phyloP scores from a whole-genome alignment of 805 yeast species.

The Metschnikowia sp. region DNA sequence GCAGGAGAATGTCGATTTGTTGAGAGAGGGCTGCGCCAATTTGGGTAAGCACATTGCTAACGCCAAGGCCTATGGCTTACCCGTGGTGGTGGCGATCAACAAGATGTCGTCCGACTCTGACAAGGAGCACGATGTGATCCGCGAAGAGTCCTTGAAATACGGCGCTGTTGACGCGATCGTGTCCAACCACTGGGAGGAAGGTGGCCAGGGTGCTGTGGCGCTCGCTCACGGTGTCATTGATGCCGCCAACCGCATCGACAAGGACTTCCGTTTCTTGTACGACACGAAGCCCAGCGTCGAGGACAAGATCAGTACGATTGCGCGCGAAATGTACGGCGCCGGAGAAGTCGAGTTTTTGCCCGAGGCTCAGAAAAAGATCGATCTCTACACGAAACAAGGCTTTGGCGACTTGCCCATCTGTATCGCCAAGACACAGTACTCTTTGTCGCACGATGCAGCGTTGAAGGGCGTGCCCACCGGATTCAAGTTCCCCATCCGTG shows the following conservation, averaged over 20 bases:
- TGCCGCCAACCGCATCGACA: constrained; percentile 49
- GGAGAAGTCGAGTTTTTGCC: constrained; percentile 64
- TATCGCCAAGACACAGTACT: constrained; percentile 83
- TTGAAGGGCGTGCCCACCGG: constrained; percentile 83
- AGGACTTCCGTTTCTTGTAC: constrained; percentile 53
- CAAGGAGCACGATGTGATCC: constrained; percentile 65
- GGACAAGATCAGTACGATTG: constrained; percentile 63
- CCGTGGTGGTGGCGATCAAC: constrained; percentile 80
- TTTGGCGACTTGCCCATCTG: constrained; percentile 77
- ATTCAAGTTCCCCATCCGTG: constrained; percentile 77
- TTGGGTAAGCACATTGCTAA: constrained; percentile 74
- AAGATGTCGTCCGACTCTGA: constrained; percentile 72
- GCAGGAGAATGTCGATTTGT: constrained; percentile 66
- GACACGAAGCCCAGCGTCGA: constrained; percentile 54
- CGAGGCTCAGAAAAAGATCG: constrained; percentile 67
- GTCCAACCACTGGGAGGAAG: constrained; percentile 84
- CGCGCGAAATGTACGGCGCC: constrained; percentile 77
- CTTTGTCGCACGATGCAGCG: constrained; percentile 77
- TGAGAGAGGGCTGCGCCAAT: constrained; percentile 68
- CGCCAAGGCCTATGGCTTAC: constrained; percentile 68
- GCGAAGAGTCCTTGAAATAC: constrained; percentile 64
- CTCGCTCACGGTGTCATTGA: constrained; percentile 68
- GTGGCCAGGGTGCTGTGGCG: constrained; percentile 77
- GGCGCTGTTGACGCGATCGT: constrained; percentile 80
- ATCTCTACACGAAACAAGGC: constrained; percentile 67